Evolutionary conservation across 169 alveolate species (phyloP), one percentile per base, ranked within the genome.

Genomic region (Plasmodium falciparum): DNA sequence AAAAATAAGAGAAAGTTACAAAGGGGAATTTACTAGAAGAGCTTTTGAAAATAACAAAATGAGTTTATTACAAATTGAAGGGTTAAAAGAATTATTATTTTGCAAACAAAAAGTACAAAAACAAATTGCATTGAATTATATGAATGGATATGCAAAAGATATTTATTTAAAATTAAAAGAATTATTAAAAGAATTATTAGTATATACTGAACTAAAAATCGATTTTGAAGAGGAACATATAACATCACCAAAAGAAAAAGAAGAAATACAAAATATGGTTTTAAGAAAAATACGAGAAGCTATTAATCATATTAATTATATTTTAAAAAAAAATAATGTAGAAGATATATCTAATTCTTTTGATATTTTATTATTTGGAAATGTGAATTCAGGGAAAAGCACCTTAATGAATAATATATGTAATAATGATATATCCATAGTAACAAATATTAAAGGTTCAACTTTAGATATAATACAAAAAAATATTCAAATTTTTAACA

Each of bases 301-400:
- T 24, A 75, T 75, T 13, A 50, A 2, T 47, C 45, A 39, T 54
- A 63, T 83, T 61, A 89, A 72, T 33, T 70, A 62, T 24, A 88
- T 92, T 22, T 13, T 45, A 66, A 39, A 29, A 22, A 62, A 89
- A 43, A 50, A 70, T 3, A 74, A 92, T 22, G 93, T 89, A 11
- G 73, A 58, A 52, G 74, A 65, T 54, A 15, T 94, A 56, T 61
- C 62, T 49, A 73, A 26, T 49, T 91, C 93, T 15, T 50, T 65
- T 0, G 89, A 88, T 72, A 76, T 94, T 1, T 66, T 89, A 9
- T 33, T 94, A 11, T 65, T 92, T 29, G 96, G 96, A 20, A 89
- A 94, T 20, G 93, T 95, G 1, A 94, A 94, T 90, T 75, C 96
- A 5, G 96, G 96, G 47, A 94, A 94, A 49, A 94, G 96, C 58